Conservation (phyloP, 1,284 basidiomycete species). For the Melanopsichium pennsylvanicum region DNA sequence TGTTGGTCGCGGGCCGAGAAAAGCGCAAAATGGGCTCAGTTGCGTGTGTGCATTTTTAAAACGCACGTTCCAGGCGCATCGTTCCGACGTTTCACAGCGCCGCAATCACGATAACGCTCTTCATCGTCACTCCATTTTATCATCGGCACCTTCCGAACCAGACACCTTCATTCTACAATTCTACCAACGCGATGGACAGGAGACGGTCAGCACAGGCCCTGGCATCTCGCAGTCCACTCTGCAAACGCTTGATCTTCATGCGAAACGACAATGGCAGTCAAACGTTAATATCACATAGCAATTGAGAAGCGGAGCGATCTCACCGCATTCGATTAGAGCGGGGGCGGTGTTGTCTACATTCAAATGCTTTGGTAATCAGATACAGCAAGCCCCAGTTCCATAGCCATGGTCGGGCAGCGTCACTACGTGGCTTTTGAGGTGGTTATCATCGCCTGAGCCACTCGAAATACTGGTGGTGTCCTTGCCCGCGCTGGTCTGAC, state of each 20-base stretch:
- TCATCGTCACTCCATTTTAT: too few species aligned
- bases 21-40: slow-evolving; percentile 9
- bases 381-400: slow-evolving; percentile 34
- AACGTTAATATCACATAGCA: too few species aligned
- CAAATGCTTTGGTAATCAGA: neutral
- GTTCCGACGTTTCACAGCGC: neutral
- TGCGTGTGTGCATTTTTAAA: slow-evolving; percentile 1
- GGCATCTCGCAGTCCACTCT: too few species aligned
- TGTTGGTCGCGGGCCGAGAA: slow-evolving; percentile 20
- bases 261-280: too few species aligned
- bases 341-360: neutral
- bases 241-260: too few species aligned
- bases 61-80: slow-evolving; percentile 16
- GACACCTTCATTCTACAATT: too few species aligned
- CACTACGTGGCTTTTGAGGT: slow-evolving; percentile 31
- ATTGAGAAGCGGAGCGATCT: too few species aligned
- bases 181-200: too few species aligned
- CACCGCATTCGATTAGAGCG: too few species aligned
- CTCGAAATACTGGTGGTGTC: slow-evolving; percentile 30
- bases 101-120: too few species aligned
- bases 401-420: slow-evolving; percentile 37
- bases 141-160: too few species aligned
- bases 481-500: slow-evolving; percentile 6
- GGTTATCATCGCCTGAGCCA: slow-evolving; percentile 19
- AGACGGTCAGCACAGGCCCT: too few species aligned